Percentiles rank a stretch among this genome's conserved stretches.
These are phyloP conservation scores for Scleromitrula shiraiana DNA, from an alignment of 2,329 filamentous ascomycete species.

Conservation along the genomic window DNA sequence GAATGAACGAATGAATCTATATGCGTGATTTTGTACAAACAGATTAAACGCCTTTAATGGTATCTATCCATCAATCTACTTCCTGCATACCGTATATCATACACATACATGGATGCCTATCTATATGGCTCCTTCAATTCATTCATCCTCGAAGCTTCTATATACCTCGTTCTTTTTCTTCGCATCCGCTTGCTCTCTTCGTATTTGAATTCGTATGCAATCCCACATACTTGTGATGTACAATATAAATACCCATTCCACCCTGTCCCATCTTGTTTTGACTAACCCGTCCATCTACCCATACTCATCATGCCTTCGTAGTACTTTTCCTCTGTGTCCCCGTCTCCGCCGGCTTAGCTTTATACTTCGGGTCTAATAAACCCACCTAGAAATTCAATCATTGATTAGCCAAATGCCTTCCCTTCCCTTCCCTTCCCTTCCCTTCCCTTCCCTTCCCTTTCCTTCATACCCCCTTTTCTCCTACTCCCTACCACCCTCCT, in stretches of 20 bases:
- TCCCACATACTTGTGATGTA: too few relatives aligned
- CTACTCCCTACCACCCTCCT: neutral
- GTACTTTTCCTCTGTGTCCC: neutral
- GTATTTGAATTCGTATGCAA: too few relatives aligned
- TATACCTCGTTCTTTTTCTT: too few relatives aligned
- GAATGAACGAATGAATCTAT: too few relatives aligned
- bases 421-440: neutral
- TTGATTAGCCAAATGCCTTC: neutral
- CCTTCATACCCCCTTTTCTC: too few relatives aligned
- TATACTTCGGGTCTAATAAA: conserved; percentile 28
- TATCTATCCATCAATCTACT: too few relatives aligned
- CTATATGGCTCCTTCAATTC: neutral
- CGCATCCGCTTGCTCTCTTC: too few relatives aligned
- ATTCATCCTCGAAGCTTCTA: neutral
- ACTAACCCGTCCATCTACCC: neutral
- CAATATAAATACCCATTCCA: too few relatives aligned
- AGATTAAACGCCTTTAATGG: too few relatives aligned
- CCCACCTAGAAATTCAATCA: conserved; percentile 20
- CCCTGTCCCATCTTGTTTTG: too few relatives aligned
- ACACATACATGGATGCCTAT: neutral
- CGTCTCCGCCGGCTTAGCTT: conserved; percentile 7
- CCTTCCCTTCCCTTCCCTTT: neutral
- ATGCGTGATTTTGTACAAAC: too few relatives aligned
- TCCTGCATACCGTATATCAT: neutral
- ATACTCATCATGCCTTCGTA: neutral